phyloP scores from a whole-genome alignment of 768 basidiomycete genomes.

The Termitomyces sp. region DNA sequence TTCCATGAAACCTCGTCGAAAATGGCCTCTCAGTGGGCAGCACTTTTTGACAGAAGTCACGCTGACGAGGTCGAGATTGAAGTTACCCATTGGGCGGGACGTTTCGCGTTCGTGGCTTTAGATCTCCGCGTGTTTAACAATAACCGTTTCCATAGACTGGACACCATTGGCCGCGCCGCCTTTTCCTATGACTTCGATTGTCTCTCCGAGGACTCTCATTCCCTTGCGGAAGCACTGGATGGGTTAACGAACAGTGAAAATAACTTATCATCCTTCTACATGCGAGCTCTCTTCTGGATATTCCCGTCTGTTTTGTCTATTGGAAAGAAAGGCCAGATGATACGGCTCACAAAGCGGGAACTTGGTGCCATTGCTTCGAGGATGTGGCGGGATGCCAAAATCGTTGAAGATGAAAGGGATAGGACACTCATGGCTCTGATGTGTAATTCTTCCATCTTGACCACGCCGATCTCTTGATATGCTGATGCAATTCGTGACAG shows the following conservation, averaged over 20 bases:
- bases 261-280: slow-evolving; percentile 53
- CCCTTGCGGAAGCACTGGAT: slow-evolving; percentile 48
- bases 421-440: slow-evolving; percentile 51
- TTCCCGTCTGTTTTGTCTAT: slow-evolving; percentile 50
- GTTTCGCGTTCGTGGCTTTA: slow-evolving; percentile 45
- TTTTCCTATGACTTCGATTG: slow-evolving; percentile 60
- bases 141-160: slow-evolving; percentile 34
- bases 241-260: slow-evolving; percentile 58
- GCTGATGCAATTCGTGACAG: slow-evolving; percentile 14
- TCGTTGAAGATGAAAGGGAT: slow-evolving; percentile 34
- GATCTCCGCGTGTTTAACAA: neutral
- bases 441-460: slow-evolving; percentile 29
- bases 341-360: slow-evolving; percentile 46
- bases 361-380: slow-evolving; percentile 45
- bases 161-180: slow-evolving; percentile 55
- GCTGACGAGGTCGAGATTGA: slow-evolving; percentile 43
- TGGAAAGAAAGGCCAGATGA: slow-evolving; percentile 55
- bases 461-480: neutral
- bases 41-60: slow-evolving; percentile 35
- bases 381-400: slow-evolving; percentile 53
- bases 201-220: slow-evolving; percentile 42
- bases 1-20: slow-evolving; percentile 54
- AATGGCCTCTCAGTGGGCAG: slow-evolving; percentile 46
- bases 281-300: slow-evolving; percentile 59
- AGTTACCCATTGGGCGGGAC: slow-evolving; percentile 52